These are phyloP conservation scores for Pseudisothecium myosuroides DNA, from an alignment of 225 moss, liverwort and hornwort genomes.

Conservation along the genomic window DNA sequence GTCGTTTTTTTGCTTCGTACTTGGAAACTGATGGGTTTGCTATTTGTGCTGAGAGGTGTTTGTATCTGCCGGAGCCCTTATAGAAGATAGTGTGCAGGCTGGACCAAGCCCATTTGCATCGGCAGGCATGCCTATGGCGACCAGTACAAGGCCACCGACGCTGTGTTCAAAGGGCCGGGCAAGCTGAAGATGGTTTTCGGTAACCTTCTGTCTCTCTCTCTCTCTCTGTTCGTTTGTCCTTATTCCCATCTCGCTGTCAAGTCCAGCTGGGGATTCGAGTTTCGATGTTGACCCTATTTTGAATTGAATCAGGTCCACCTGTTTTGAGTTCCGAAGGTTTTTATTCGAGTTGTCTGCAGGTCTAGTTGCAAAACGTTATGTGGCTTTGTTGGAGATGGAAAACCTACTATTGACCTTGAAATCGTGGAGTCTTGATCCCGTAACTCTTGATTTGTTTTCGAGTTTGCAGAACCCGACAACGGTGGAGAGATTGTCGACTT, in stretches of 20 bases:
- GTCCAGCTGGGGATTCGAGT: neutral
- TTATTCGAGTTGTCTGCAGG: neutral
- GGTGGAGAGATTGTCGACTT: constrained; percentile 49
- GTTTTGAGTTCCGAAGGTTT: neutral
- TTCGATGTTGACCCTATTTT: neutral
- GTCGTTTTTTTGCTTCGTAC: neutral
- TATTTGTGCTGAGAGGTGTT: neutral
- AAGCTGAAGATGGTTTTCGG: constrained; percentile 88
- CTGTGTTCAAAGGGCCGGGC: constrained; percentile 76
- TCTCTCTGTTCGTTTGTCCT: neutral
- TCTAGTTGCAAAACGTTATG: neutral
- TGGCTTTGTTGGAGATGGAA: neutral
- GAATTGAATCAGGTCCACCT: neutral
- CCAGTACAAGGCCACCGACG: constrained; percentile 92
- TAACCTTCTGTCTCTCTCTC: neutral
- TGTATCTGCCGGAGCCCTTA: neutral
- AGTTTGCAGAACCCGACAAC: constrained; percentile 55
- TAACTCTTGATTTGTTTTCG: neutral
- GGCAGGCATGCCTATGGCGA: constrained; percentile 92
- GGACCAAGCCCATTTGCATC: constrained; percentile 90
- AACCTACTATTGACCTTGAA: neutral
- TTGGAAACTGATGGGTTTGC: neutral
- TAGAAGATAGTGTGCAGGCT: constrained; percentile 26
- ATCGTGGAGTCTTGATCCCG: neutral
- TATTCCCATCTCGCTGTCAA: neutral